Base-by-base conservation (phyloP, 345 rosid species). In the Excoecaria agallocha region DNA sequence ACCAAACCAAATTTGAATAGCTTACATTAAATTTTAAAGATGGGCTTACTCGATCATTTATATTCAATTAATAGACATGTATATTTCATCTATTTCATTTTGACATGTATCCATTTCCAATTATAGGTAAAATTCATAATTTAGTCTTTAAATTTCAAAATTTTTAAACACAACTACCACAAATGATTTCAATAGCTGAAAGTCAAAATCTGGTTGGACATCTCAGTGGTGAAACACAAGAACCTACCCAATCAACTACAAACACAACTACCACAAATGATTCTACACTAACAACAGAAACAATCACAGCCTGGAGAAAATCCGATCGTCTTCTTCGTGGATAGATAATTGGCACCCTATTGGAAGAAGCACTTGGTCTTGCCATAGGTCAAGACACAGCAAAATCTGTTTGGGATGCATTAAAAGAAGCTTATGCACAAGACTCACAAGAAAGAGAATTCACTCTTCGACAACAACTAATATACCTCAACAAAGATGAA, bases 401-500 rank as follows among this genome's bases (percentile, higher is more conserved):
- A 8, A 54, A 51, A 52, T 20, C 20, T 12, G 41, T 54, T 12
- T 64, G 64, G 77, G 52, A 50, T 12, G 39, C 77, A 1, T 11
- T 74, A 9, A 56, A 74, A 38, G 56, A 74, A 38, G 64, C 39
- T 1, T 74, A 41, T 55, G 72, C 58, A 8, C 48, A 74, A 56
- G 72, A 74, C 11, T 74, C 54, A 16, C 48, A 66, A 11, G 78
- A 74, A 45, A 16, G 72, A 46, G 78, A 56, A 41, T 74, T 67
- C n/a, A 30, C 64, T 3, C 72, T 74, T 17, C 1, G 12, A 5
- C 71, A 74, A 74, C 56, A 66, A 43, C 3, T 66, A 19, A 35
- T 39, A 35, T 35, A 35, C 9, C 70, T 74, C 1, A 3, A 35
- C 39, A 54, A 74, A 61, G 52, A 46, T 52, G 75, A 30, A 30